Percentiles rank a stretch among this genome's conserved stretches.
Conservation (phyloP, 2,329 filamentous ascomycete species). For the Ascochyta viciae-villosae region DNA sequence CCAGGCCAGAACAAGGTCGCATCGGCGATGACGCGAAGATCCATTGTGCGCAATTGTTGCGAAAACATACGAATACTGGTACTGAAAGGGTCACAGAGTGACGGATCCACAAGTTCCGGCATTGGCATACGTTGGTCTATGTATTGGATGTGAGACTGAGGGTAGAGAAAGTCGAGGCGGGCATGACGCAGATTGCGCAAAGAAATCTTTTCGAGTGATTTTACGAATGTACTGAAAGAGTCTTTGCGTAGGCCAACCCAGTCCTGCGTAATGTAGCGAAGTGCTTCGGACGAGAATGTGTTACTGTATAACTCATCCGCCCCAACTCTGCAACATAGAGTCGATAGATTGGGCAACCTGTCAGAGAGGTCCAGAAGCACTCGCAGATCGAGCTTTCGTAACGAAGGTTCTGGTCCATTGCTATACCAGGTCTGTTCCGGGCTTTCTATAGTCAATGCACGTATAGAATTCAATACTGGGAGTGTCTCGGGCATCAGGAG, state of each 20-base stretch:
- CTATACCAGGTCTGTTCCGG: neutral
- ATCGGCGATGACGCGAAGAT: constrained; percentile 20
- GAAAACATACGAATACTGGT: constrained; percentile 23
- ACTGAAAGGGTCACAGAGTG: constrained; percentile 26
- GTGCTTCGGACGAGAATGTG: neutral
- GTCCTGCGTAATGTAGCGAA: constrained; percentile 18
- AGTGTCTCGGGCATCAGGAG: constrained; percentile 15
- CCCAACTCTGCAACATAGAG: constrained; percentile 1
- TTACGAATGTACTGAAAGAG: constrained; percentile 24
- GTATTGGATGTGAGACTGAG: neutral
- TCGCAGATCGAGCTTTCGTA: constrained; percentile 21
- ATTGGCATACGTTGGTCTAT: constrained; percentile 12
- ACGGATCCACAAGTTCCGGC: constrained; percentile 22
- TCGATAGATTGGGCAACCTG: constrained; percentile 11
- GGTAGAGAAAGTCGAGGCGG: constrained; percentile 16
- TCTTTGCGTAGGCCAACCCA: constrained; percentile 30
- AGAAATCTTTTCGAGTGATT: constrained; percentile 8
- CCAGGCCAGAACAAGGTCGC: constrained; percentile 25
- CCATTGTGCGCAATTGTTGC: constrained; percentile 20
- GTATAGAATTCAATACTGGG: constrained; percentile 12
- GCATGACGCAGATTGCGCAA: constrained; percentile 20
- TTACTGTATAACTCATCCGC: constrained; percentile 12
- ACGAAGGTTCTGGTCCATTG: neutral
- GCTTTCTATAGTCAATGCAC: neutral
- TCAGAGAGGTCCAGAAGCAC: constrained; percentile 20